Base-by-base conservation (phyloP, 495 filamentous ascomycete species). In the Neurospora sp. region DNA sequence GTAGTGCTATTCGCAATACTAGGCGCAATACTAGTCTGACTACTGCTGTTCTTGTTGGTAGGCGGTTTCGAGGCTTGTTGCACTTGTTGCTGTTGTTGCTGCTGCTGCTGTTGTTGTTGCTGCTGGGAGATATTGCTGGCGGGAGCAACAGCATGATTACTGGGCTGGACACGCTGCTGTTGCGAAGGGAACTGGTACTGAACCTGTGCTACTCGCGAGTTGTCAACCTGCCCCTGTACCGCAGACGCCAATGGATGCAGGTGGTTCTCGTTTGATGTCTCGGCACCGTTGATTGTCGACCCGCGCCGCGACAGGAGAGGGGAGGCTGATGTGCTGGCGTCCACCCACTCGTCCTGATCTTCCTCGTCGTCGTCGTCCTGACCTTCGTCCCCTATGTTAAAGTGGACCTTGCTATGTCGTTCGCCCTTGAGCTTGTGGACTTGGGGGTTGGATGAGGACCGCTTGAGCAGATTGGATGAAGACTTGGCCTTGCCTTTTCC, bases 321-420 rank as follows among this genome's bases (percentile, higher is more conserved):
- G n/a, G 86, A 88, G 39, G 83, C 85, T 72, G 86, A 87, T 48
- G 79, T 78, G 80, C 85, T 87, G 46, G 86, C 86, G 77, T 88
- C 87, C 39, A 87, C 85, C 86, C 86, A 88, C 80, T 86, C 85
- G 80, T 83, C 83, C 72, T 80, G 75, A n/a, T 75, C 77, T 46
- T 80, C 80, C 69, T 83, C 81, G 31, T 78, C 35, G 42, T 46
- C 42, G 42, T 83, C 82, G 70, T 81, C 80, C 68, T 79, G 77
- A 20, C 70, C 82, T 69, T 86, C 85, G 76, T 82, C 82, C 48
- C 86, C 86, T 10, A 85, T 78, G 70, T 86, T 85, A 74, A 87
- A 87, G 76, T 87, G 85, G 20, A 87, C 85, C 73, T 81, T 82
- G 68, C 78, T 78, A 70, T 80, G 80, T 53, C 73, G 72, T 22